These are phyloP conservation scores for Claviceps maximensis DNA, from an alignment of 2,329 filamentous ascomycete genomes.

Conservation along the genomic window DNA sequence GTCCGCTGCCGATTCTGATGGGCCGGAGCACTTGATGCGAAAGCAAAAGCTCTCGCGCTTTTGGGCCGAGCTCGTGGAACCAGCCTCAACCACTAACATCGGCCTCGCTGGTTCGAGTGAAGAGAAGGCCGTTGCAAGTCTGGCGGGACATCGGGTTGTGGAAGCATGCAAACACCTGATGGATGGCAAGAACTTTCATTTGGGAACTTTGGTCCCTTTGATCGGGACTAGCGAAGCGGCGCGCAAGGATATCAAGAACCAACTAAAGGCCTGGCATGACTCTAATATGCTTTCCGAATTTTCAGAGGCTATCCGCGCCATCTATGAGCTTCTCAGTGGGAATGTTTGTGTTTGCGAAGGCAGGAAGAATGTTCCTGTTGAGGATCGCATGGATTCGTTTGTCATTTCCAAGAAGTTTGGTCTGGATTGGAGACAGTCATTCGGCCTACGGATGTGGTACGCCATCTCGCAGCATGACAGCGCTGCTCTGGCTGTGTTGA, in stretches of 20 bases:
- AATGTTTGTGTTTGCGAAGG: constrained; percentile 78
- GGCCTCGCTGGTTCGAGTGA: constrained; percentile 52
- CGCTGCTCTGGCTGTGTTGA: constrained; percentile 57
- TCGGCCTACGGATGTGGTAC: constrained; percentile 87
- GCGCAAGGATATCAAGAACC: constrained; percentile 62
- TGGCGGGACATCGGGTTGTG: constrained; percentile 65
- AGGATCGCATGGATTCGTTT: constrained; percentile 72
- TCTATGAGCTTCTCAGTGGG: constrained; percentile 82
- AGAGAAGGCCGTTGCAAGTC: constrained; percentile 69
- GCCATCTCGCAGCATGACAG: constrained; percentile 54
- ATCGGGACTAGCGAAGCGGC: constrained; percentile 60
- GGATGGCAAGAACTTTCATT: constrained; percentile 62
- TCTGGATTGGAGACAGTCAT: constrained; percentile 86
- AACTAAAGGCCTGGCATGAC: constrained; percentile 74
- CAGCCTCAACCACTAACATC: constrained; percentile 39
- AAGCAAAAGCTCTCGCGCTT: constrained; percentile 55
- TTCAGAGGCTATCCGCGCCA: constrained; percentile 64
- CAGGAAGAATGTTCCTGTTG: constrained; percentile 55
- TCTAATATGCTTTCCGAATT: constrained; percentile 81
- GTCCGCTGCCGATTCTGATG: constrained; percentile 26
- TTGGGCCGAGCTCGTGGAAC: constrained; percentile 53
- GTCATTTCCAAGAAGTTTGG: constrained; percentile 71
- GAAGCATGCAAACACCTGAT: constrained; percentile 74
- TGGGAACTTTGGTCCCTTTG: constrained; percentile 74
- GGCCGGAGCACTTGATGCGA: constrained; percentile 27